phyloP scores from a whole-genome alignment of 306 rosid genomes.

The Herpetospermum pedunculosum region DNA sequence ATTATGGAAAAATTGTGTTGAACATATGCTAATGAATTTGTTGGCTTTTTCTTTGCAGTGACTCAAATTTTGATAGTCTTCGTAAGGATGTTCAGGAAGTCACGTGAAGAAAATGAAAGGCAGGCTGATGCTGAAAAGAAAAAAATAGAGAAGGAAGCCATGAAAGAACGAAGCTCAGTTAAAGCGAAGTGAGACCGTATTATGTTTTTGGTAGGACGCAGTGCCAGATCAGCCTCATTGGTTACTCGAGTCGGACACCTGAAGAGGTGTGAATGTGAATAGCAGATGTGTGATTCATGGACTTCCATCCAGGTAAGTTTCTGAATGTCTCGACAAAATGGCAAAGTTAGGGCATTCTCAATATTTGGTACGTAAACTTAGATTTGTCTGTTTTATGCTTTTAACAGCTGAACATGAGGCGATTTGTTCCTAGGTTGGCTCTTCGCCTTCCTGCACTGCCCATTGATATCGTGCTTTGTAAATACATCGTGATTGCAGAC shows the following conservation, averaged over 20 bases:
- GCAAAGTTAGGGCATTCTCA: not conserved
- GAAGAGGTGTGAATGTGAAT: not conserved
- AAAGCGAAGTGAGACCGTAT: conserved; percentile 10
- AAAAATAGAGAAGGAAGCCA: conserved; percentile 84
- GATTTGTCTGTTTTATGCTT: not conserved
- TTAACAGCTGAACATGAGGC: not conserved
- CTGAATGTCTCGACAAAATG: not conserved
- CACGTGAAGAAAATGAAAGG: conserved; percentile 82
- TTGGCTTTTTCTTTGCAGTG: conserved; percentile 40
- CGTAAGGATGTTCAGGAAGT: conserved; percentile 80
- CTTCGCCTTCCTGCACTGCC: not conserved
- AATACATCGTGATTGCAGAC: not conserved
- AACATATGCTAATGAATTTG: not conserved
- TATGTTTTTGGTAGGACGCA: not conserved
- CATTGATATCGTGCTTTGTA: not conserved
- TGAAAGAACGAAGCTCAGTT: conserved; percentile 57
- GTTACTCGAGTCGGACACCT: not conserved
- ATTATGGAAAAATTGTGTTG: not conserved
- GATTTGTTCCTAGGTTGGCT: not conserved
- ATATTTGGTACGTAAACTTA: not conserved
- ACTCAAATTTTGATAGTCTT: conserved; percentile 76
- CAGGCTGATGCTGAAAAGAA: conserved; percentile 81
- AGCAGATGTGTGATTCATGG: not conserved
- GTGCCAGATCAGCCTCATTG: not conserved
- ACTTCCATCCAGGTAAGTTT: not conserved